Evolutionary conservation across 2,329 filamentous ascomycete genomes (phyloP), one percentile per base, ranked within the genome.

Genomic region (Chaetomiaceae sp.): DNA sequence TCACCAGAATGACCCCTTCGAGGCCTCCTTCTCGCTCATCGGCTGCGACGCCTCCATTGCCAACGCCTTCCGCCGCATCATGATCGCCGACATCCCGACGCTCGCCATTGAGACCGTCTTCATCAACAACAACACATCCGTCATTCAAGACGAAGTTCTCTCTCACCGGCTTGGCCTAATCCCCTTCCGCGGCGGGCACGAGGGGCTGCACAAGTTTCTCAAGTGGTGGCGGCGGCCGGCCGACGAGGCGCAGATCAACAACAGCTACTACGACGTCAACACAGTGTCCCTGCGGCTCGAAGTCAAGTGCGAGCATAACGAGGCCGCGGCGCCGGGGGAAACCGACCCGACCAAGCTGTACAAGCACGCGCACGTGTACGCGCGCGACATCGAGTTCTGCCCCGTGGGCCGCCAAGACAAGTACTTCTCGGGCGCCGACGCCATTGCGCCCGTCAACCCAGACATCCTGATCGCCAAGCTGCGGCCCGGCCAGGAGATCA

Each of bases 91-190:
- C 72, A 86, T 98, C 43, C 89, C 91, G 15, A 93, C 89, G 2
- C 78, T 98, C 37, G 93, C 94, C 56, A 90, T 98, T 60, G 93
- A 98, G 73, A 84, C 82, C 53, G 88, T 95, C 63, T 98, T 86
- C 70, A 83, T 97, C 54, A 79, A 88, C 64, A 94, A 96, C 74
- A 98, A 98, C 74, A 97, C 91, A 41, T 95, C 88, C 5, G 89
- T 98, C 29, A 93, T 98, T 60, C 91, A 97, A 66, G 93, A 98
- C 64, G 93, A 98, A 72, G 91, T 98, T 4, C 82, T 98, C 42
- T 84, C 90, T 14, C 87, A 93, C 65, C 79, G 93, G 36, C 75
- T 98, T 26, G 93, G 93, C 49, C 79, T 98, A 37, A 85, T 98
- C 45, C 93, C 94, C 15, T 83, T 98, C 57, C 85, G 83, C 55